Conservation (phyloP, 78 protist genomes). For the Bodo saltans region DNA sequence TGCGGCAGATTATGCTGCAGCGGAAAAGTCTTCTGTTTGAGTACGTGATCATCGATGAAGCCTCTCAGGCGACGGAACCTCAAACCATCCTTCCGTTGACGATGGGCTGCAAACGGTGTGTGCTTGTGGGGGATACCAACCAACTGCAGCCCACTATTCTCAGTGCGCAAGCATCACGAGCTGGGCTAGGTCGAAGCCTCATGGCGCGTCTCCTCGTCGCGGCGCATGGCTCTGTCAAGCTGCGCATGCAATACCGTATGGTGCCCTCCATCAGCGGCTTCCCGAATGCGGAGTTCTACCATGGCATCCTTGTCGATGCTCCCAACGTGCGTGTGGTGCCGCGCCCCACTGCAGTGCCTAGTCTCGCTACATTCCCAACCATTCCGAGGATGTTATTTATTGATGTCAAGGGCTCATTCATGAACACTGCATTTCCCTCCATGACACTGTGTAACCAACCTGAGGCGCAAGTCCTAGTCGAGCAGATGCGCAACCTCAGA, state of each 20-base stretch:
- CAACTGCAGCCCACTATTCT: slow-evolving; percentile 79
- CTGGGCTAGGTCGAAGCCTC: neutral
- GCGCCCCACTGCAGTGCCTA: too few species aligned
- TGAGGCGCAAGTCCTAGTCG: slow-evolving; percentile 1
- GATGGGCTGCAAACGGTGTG: slow-evolving; percentile 38
- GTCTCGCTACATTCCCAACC: too few species aligned
- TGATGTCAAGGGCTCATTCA: neutral
- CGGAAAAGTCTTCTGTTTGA: too few species aligned
- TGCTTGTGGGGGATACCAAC: slow-evolving; percentile 78
- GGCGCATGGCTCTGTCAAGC: slow-evolving; percentile 10
- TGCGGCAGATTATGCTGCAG: neutral
- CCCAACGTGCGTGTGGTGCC: neutral
- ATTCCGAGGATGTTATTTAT: neutral
- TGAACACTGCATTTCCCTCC: neutral
- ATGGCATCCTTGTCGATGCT: slow-evolving; percentile 45
- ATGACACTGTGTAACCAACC: neutral
- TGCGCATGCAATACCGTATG: slow-evolving; percentile 80
- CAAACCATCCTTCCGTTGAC: slow-evolving; percentile 40
- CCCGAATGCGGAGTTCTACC: slow-evolving; percentile 70
- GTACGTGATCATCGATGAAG: slow-evolving; percentile 73
- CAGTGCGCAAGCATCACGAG: neutral
- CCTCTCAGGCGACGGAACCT: slow-evolving; percentile 73
- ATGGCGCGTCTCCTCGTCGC: slow-evolving; percentile 5
- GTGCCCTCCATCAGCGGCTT: slow-evolving; percentile 62
- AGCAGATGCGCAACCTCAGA: neutral